A percentile compares a stretch with the other conserved stretches of the same genome.
Evolutionary conservation across 2,329 filamentous ascomycete genomes (phyloP).

Genomic region (Cladosporium phlei): DNA sequence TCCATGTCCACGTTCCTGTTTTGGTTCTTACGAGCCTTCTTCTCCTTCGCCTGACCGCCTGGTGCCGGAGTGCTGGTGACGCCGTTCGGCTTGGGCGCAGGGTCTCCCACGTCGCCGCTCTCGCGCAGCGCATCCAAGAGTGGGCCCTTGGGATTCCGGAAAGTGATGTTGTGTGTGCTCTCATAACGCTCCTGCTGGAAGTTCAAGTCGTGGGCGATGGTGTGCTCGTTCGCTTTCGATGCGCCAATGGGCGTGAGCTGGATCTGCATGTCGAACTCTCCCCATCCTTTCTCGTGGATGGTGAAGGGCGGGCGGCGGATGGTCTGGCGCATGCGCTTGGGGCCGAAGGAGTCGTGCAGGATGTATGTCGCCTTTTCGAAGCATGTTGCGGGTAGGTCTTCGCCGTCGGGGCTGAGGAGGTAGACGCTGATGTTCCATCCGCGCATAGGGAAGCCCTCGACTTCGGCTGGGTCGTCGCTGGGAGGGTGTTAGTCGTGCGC

Average conservation of each 20-base stretch:
- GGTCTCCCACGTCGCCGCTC: slow-evolving; percentile 66
- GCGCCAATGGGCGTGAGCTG: slow-evolving; percentile 63
- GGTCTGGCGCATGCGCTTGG: slow-evolving; percentile 69
- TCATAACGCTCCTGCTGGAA: slow-evolving; percentile 81
- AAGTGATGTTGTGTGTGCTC: slow-evolving; percentile 70
- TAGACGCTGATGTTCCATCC: slow-evolving; percentile 85
- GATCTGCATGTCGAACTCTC: slow-evolving; percentile 94
- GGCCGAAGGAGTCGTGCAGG: slow-evolving; percentile 85
- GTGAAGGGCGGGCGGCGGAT: slow-evolving; percentile 82
- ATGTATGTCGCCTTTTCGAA: slow-evolving; percentile 93
- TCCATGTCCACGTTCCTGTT: slow-evolving; percentile 72
- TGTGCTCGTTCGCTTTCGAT: slow-evolving; percentile 79
- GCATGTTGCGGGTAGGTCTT: slow-evolving; percentile 73
- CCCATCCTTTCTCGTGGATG: slow-evolving; percentile 94
- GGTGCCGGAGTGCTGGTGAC: slow-evolving; percentile 54
- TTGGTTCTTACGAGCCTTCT: slow-evolving; percentile 63
- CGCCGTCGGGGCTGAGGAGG: slow-evolving; percentile 78
- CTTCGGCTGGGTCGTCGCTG: slow-evolving; percentile 73
- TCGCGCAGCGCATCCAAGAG: slow-evolving; percentile 74
- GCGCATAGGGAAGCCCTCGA: slow-evolving; percentile 88
- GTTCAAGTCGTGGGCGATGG: slow-evolving; percentile 83
- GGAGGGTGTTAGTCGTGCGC: slow-evolving; percentile 16
- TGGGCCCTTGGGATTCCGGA: slow-evolving; percentile 90
- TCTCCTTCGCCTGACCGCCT: slow-evolving; percentile 35
- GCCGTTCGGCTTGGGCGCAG: slow-evolving; percentile 45